A percentile compares a stretch with the other conserved stretches of the same genome.
Evolutionary conservation across 768 basidiomycete genomes (phyloP).

Genomic region (Leccinum boreale): DNA sequence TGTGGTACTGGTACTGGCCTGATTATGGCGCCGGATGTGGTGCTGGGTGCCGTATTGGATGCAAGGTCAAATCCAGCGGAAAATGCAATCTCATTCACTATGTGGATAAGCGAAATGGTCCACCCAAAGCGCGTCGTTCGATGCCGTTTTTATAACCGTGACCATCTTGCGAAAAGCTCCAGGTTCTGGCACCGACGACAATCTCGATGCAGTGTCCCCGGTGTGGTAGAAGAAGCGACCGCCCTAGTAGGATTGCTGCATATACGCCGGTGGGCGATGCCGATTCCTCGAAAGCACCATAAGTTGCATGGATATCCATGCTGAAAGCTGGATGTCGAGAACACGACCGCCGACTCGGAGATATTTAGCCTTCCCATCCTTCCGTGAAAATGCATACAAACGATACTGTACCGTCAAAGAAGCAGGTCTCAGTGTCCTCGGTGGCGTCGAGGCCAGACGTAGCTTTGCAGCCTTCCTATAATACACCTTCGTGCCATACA

Average conservation of each 20-base stretch:
- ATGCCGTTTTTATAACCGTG: neutral
- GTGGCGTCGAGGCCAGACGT: neutral
- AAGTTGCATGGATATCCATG: neutral
- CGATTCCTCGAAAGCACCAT: neutral
- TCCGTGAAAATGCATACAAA: neutral
- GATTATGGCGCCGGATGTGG: no score
- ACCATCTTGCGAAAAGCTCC: neutral
- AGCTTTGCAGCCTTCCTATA: neutral
- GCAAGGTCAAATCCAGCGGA: no score
- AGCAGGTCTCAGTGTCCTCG: neutral
- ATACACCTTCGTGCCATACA: neutral
- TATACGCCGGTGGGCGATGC: neutral
- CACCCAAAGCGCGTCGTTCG: neutral
- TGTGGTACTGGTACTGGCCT: no score
- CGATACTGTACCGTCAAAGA: constrained; percentile 3
- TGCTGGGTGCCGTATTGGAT: no score
- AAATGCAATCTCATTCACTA: neutral
- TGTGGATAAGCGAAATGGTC: neutral
- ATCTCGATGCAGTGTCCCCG: neutral
- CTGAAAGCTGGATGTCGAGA: neutral
- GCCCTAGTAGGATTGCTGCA: neutral
- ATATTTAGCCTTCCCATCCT: neutral
- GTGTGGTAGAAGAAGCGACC: neutral
- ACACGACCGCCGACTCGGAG: neutral
- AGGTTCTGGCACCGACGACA: neutral